Evolutionary conservation across 805 yeast species (phyloP), one percentile per base, ranked within the genome.

Genomic region (Lachancea cidri): DNA sequence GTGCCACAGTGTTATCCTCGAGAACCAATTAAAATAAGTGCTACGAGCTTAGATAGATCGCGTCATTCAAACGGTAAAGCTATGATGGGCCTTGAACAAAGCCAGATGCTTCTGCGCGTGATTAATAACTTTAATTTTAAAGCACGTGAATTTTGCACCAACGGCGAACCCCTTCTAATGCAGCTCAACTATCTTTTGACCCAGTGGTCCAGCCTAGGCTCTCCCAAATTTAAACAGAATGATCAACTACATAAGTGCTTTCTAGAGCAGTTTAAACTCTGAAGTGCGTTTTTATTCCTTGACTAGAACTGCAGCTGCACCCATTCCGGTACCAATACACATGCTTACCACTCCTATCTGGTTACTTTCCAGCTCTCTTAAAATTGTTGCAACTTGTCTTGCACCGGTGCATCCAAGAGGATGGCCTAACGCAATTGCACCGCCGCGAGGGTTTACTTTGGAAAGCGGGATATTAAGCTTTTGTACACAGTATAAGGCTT

Each of bases 301-400:
- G 33, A 86, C 74, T 54, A 91, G 74, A 34, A 89, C 71, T 11
- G 91, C 83, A 36, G 98, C 98, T 25, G 97, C 96, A 50, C 98
- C 98, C 95, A 89, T 91, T 54, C 98, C 98, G 27, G 97, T 87
- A 57, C 98, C 98, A 50, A 91, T 81, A 71, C 98, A 91, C 98
- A 91, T 91, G 49, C 95, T 83, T 9, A 94, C 85, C 39, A 91
- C 81, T 50, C 98, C 98, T 49, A 88, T 67, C 69, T 88, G 80
- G 46, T 91, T 94, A 19, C 76, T 62, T 63, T 81, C 67, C 56
- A 89, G 74, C 69, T 87, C 91, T 55, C 89, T 75, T 61, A 91
- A 66, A 46, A 91, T 66, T 4, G 98, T 91, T 33, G 97, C 89
- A 39, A 86, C 74, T 69, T 89, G 96, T 65, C 98, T 81, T 9